phyloP scores from a whole-genome alignment of 176 grass and related monocot species.

The Alopecurus myosuroides region DNA sequence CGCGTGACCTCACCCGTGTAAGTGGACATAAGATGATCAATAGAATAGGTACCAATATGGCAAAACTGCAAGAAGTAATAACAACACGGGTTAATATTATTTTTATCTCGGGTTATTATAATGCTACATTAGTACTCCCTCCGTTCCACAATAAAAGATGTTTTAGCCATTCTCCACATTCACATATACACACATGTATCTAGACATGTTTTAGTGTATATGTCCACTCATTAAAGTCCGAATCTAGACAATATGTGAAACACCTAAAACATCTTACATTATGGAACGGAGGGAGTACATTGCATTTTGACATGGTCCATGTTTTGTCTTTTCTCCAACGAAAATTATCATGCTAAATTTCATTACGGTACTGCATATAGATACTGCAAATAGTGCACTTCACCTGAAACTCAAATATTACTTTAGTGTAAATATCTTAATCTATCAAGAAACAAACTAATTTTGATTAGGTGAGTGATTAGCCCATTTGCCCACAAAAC shows the following conservation, averaged over 20 bases:
- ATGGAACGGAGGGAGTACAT: too few relatives aligned
- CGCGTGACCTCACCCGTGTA: slow-evolving; percentile 47
- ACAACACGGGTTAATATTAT: neutral
- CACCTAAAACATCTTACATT: too few relatives aligned
- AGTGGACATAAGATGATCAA: slow-evolving; percentile 56
- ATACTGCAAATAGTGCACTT: neutral
- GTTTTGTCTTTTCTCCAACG: neutral
- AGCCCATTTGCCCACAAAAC: neutral
- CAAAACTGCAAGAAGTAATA: slow-evolving; percentile 42
- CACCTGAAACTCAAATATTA: neutral
- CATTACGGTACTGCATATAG: neutral
- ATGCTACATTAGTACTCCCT: neutral
- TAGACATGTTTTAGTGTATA: too few relatives aligned
- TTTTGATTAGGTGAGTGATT: neutral
- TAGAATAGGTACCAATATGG: slow-evolving; percentile 9
- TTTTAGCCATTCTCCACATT: too few relatives aligned
- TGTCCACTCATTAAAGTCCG: too few relatives aligned
- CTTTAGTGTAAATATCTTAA: neutral
- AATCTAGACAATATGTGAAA: too few relatives aligned
- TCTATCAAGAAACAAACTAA: neutral
- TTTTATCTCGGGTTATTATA: neutral
- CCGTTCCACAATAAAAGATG: too few relatives aligned
- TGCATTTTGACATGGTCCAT: neutral
- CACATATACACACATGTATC: too few relatives aligned
- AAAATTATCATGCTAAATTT: neutral